Conservation (phyloP, 768 basidiomycete genomes). For the Mycena metata region DNA sequence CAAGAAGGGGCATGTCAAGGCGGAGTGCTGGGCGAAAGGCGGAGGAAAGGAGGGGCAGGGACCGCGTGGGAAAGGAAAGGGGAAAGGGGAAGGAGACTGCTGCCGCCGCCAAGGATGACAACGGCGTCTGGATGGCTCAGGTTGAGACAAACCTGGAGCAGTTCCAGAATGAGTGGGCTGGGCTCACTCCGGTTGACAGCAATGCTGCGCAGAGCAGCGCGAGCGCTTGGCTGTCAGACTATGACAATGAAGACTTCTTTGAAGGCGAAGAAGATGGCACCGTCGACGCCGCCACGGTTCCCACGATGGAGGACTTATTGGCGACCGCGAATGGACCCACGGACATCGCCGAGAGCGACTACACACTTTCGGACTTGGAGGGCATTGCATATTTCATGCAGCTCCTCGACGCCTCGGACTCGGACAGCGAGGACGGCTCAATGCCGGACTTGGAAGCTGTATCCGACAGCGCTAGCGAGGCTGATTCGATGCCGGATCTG, state of each 20-base stretch:
- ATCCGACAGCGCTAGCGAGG: not conserved
- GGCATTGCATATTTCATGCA: too few relatives aligned
- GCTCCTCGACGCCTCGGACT: too few relatives aligned
- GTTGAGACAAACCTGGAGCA: constrained; percentile 10
- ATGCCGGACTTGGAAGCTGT: not conserved
- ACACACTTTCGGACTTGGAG: too few relatives aligned
- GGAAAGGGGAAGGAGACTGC: constrained; percentile 16
- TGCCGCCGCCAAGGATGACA: constrained; percentile 13
- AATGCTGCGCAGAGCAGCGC: not conserved
- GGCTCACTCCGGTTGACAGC: not conserved
- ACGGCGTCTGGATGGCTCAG: constrained; percentile 35
- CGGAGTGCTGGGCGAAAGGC: constrained; percentile 31
- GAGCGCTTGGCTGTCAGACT: constrained; percentile 19
- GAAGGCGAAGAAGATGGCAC: constrained; percentile 16
- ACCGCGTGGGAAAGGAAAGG: constrained; percentile 27
- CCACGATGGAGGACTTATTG: too few relatives aligned
- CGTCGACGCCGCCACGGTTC: constrained; percentile 38
- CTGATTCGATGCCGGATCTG: constrained; percentile 11
- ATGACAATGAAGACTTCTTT: constrained; percentile 26
- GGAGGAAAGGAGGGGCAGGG: constrained; percentile 28
- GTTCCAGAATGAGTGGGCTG: constrained; percentile 1
- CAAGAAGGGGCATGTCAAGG: constrained; percentile 39
- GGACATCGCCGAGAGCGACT: too few relatives aligned
- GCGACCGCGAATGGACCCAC: too few relatives aligned
- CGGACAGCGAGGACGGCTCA: not conserved